Conservation (phyloP, 1,139 yeast species). For the Waltiozyma solani region DNA sequence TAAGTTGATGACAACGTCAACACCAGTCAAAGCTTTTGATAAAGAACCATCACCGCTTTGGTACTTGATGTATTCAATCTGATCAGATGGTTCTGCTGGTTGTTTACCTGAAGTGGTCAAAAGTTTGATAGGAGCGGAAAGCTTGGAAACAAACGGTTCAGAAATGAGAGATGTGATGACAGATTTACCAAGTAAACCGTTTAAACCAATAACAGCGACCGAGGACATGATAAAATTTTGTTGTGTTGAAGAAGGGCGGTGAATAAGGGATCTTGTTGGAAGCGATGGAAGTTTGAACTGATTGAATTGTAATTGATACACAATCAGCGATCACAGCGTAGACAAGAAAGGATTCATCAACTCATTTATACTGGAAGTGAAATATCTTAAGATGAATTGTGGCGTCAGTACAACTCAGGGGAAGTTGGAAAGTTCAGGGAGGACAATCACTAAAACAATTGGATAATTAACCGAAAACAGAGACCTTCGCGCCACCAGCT, state of each 20-base stretch:
- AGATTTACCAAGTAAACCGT: constrained; percentile 43
- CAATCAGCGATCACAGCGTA: too few relatives aligned
- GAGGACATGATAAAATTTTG: constrained; percentile 14
- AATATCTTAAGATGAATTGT: too few relatives aligned
- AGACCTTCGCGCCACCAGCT: too few relatives aligned
- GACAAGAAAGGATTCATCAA: too few relatives aligned
- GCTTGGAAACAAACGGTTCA: constrained; percentile 31
- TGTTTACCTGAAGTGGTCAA: constrained; percentile 36
- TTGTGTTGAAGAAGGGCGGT: background rate
- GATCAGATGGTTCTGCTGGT: constrained; percentile 24
- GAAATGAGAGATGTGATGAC: constrained; percentile 35
- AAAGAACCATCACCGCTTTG: constrained; percentile 21
- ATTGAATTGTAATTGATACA: too few relatives aligned
- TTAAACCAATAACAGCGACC: constrained; percentile 43
- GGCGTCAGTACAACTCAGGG: too few relatives aligned
- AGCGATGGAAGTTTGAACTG: too few relatives aligned
- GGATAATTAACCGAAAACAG: too few relatives aligned
- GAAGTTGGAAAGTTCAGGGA: too few relatives aligned
- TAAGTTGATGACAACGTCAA: constrained; percentile 42
- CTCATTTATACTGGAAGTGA: too few relatives aligned
- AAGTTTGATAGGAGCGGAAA: constrained; percentile 40
- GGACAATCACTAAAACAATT: too few relatives aligned
- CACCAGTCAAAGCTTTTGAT: constrained; percentile 31
- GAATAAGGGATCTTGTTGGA: too few relatives aligned
- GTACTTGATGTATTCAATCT: constrained; percentile 32